Base-by-base conservation (phyloP, 2,329 filamentous ascomycete species). In the Sarocladium kiliense region DNA sequence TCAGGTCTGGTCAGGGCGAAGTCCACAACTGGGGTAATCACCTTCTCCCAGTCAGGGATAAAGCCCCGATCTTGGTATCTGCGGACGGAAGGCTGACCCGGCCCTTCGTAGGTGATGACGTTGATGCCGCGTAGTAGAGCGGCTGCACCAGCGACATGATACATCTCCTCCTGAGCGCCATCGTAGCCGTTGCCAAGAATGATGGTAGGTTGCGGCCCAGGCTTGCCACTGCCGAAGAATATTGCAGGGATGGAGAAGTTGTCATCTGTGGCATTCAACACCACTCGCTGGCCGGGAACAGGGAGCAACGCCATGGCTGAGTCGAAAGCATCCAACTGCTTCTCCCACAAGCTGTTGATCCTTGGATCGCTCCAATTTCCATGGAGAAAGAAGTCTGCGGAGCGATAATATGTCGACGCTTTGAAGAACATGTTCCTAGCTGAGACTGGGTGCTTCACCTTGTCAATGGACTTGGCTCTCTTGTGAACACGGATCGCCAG, bases 21-120 rank as follows among this genome's bases (percentile, higher is more conserved):
- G 61, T 77, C 73, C 0, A 77, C 61, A 1, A 77, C 62, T 0
- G 74, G 73, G 0, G 65, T 69, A 3, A 72, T 64, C 0, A 72
- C 74, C 6, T 56, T 62, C 60, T 75, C 71, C 74, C 74, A 77
- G 19, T 76, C 66, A 0, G 66, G 66, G 18, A 75, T 74, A 59
- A 77, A 78, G 2, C 71, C 73, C 1, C 76, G 45, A 2, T 65
- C 60, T 36, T 78, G 71, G 0, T 70, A 56, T 1, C 76, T 69
- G 10, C 71, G 68, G 2, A 74, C 69, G 0, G 64, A 70, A 2
- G 68, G 66, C 58, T 78, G 75, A 0, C 75, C 75, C 0, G 75
- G 76, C 0, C 76, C 76, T 45, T 78, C 75, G 58, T 74, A 79
- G 0, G 71, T 71, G 10, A 77, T 66, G 27, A 68, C 65, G 54